Evolutionary conservation across 805 yeast species (phyloP), one percentile per base, ranked within the genome.

Genomic region (Yarrowia sp.): DNA sequence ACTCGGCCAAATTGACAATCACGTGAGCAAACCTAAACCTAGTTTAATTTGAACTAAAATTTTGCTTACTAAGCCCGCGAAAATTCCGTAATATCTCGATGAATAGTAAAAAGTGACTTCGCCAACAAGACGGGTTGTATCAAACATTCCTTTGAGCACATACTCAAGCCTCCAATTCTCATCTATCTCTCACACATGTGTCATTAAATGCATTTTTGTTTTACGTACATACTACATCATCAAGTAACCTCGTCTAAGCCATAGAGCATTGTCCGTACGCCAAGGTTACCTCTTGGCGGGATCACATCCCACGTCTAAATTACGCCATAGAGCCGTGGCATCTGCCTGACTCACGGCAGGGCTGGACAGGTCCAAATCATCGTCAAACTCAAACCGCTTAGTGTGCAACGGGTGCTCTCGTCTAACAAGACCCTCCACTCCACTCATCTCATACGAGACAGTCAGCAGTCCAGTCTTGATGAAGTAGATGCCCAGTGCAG

Each of bases 401-500:
- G 61, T 55, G 10, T 55, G 38, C 15, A 55, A 31, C 1, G 47
- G 47, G 17, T 55, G 61, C 22, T 55, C 61, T 15, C 61, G 45
- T 31, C 47, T 35, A 14, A 55, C 38, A 7, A 55, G 31, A 4
- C 61, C 61, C 38, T 55, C 61, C 4, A 55, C 47, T n/a, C 61
- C 61, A 28, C 47, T 55, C 61, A 55, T 55, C 15, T 55, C 61
- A 11, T 55, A 55, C 8, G 47, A 55, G 8, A 55, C 61, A 15
- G 47, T 39, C 36, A 55, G 31, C 31, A 55, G 28, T 1, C 61
- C 61, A 8, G 61, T 41, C 31, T 41, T 39, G 31, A 55, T 55
- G 17, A 39, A 41, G 31, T 39, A 55, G n/a, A 41, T 28, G 28
- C 47, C 61, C 31, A 55, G 8, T 10, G 61, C 45, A 1, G 61